A percentile compares a stretch with the other conserved stretches of the same genome.
phyloP scores from a whole-genome alignment of 2,329 filamentous ascomycete genomes.

The Penicillium freii region DNA sequence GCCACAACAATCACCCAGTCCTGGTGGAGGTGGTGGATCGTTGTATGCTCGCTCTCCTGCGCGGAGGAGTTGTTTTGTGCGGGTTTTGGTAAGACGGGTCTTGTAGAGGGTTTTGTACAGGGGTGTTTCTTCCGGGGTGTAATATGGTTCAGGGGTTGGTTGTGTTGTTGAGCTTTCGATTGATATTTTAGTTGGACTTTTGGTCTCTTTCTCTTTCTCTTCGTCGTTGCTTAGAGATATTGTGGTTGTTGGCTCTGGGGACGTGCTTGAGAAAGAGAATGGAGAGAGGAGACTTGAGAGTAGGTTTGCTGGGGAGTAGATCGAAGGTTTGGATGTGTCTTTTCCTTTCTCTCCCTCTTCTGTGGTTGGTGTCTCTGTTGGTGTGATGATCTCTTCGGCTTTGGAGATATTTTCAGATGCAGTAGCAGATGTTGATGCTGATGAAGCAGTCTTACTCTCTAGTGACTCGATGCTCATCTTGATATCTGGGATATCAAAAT shows the following conservation, averaged over 20 bases:
- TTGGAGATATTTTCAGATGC: not conserved
- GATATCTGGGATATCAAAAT: not conserved
- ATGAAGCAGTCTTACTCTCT: not conserved
- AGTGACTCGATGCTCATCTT: slow-evolving; percentile 13
- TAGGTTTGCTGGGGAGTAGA: slow-evolving; percentile 1
- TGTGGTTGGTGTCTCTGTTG: not conserved
- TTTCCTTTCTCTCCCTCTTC: not conserved
- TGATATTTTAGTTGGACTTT: slow-evolving; percentile 3
- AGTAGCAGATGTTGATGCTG: not conserved
- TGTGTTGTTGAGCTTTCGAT: not conserved
- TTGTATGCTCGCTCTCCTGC: slow-evolving; percentile 30
- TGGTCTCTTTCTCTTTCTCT: not conserved
- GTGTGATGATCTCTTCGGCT: not conserved
- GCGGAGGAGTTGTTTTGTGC: slow-evolving; percentile 35
- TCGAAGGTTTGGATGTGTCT: not conserved
- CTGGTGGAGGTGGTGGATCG: slow-evolving; percentile 35
- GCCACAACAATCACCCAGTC: slow-evolving; percentile 36
- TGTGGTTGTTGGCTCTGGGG: not conserved
- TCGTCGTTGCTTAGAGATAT: not conserved
- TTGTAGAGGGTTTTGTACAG: slow-evolving; percentile 29
- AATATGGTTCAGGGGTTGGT: slow-evolving; percentile 22
- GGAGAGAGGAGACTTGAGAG: slow-evolving; percentile 13
- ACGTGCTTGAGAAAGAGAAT: slow-evolving; percentile 7
- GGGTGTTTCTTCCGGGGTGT: slow-evolving; percentile 26
- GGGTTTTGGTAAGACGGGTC: slow-evolving; percentile 30